phyloP scores from a whole-genome alignment of 75 land plant genomes.

The Adiantum capillusveneris region DNA sequence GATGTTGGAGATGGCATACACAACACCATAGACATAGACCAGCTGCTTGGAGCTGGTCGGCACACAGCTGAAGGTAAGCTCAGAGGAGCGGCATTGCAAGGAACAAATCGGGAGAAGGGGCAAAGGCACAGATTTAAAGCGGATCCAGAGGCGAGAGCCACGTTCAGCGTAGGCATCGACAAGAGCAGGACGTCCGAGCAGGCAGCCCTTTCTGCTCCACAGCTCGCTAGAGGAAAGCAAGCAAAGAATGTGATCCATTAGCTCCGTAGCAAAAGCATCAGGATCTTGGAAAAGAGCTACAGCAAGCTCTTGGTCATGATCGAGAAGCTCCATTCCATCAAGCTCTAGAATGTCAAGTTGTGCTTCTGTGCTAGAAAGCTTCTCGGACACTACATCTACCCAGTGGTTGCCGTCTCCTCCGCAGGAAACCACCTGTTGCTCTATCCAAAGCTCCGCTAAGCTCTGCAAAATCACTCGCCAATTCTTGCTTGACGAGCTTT shows the following conservation, averaged over 20 bases:
- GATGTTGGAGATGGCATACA: constrained; percentile 7
- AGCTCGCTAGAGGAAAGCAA: not conserved
- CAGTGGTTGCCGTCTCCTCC: too few species aligned
- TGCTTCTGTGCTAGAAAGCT: too few species aligned
- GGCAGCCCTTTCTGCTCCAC: not conserved
- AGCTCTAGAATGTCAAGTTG: not conserved
- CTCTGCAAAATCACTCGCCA: too few species aligned
- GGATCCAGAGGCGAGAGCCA: constrained; percentile 13
- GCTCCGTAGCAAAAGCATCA: constrained; percentile 11
- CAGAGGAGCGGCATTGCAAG: not conserved
- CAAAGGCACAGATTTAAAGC: constrained; percentile 6
- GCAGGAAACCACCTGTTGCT: too few species aligned
- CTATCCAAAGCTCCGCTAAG: too few species aligned
- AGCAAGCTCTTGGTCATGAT: constrained; percentile 8
- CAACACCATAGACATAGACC: constrained; percentile 15
- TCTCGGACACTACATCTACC: too few species aligned
- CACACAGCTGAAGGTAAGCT: not conserved
- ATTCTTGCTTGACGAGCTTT: too few species aligned
- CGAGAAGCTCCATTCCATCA: constrained; percentile 15
- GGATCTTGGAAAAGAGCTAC: constrained; percentile 6
- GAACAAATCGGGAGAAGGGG: constrained; percentile 3
- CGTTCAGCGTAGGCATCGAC: not conserved
- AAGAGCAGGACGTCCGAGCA: not conserved
- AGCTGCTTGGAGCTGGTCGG: not conserved
- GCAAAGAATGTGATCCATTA: constrained; percentile 3